phyloP scores from a whole-genome alignment of 176 grass and related monocot species.

The Oryza punctata region DNA sequence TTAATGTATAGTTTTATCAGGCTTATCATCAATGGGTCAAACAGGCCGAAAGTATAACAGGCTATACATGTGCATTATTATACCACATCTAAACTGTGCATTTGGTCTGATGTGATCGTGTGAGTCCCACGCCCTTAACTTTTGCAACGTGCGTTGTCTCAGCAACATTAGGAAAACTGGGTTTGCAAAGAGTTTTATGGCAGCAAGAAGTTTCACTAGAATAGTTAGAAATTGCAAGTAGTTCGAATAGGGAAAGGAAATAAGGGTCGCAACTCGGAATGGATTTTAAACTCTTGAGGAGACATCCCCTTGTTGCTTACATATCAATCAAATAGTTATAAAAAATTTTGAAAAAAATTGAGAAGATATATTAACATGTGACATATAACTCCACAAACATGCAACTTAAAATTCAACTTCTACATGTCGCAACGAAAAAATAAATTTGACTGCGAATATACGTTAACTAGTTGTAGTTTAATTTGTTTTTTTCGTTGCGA shows the following conservation, averaged over 20 bases:
- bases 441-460: too few relatives aligned
- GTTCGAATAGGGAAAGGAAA: background rate
- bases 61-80: background rate
- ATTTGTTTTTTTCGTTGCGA: too few relatives aligned
- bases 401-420: too few relatives aligned
- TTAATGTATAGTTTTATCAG: background rate
- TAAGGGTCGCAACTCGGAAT: background rate
- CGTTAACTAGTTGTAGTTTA: too few relatives aligned
- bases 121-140: background rate
- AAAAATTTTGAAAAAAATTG: too few relatives aligned
- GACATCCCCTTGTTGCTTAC: too few relatives aligned
- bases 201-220: slow-evolving; percentile 27
- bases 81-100: background rate
- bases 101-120: background rate
- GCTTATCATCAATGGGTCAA: background rate
- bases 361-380: too few relatives aligned
- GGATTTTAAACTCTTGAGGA: too few relatives aligned
- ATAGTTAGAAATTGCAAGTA: background rate
- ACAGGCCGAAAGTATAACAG: background rate
- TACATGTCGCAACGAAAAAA: too few relatives aligned
- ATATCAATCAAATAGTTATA: too few relatives aligned
- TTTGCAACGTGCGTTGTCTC: background rate
- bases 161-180: background rate
- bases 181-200: background rate
- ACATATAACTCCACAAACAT: too few relatives aligned